Evolutionary conservation across 306 rosid genomes (phyloP).

Genomic region (Acacia confusa): DNA sequence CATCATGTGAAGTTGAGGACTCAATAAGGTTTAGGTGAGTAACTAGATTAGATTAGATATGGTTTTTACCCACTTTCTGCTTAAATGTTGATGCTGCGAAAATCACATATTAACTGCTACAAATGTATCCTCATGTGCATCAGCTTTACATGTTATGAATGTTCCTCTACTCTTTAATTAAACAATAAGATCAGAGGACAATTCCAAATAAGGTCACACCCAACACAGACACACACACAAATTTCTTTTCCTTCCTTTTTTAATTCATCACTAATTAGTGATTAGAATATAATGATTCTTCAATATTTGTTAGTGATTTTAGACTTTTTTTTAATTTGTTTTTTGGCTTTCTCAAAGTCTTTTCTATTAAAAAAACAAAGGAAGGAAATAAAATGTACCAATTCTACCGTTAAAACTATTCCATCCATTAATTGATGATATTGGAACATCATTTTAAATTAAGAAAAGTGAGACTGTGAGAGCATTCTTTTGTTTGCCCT

Average conservation of each 20-base stretch:
- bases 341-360: neutral
- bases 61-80: too few relatives aligned
- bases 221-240: too few relatives aligned
- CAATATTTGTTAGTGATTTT: too few relatives aligned
- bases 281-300: too few relatives aligned
- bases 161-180: neutral
- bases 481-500: too few relatives aligned
- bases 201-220: too few relatives aligned
- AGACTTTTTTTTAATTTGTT: neutral
- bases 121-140: neutral
- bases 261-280: neutral
- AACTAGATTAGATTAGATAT: neutral
- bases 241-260: neutral
- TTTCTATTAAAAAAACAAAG: too few relatives aligned
- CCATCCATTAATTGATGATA: neutral
- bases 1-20: too few relatives aligned
- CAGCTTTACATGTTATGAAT: neutral
- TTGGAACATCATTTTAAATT: too few relatives aligned
- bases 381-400: neutral
- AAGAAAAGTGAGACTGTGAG: too few relatives aligned
- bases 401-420: neutral
- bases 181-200: too few relatives aligned
- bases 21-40: neutral
- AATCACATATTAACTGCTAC: conserved; percentile 39
- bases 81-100: conserved; percentile 22